Evolutionary conservation across 106 monocot genomes (phyloP).

Genomic region (Dendrobium chrysotoxum): DNA sequence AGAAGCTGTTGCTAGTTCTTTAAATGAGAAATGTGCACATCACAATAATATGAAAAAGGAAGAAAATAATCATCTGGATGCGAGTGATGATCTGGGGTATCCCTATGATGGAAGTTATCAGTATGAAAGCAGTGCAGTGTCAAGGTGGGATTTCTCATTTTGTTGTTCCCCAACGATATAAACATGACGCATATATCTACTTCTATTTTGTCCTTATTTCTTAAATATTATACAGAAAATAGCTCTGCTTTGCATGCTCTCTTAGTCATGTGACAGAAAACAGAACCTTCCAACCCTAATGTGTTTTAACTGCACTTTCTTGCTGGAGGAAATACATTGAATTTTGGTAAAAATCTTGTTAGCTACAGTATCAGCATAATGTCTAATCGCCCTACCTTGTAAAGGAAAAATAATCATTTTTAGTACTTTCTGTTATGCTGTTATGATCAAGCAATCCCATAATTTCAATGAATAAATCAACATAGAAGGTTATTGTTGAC

Average conservation of each 20-base stretch:
- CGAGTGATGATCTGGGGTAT: conserved; percentile 24
- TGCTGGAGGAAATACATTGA: background rate
- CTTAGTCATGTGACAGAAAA: background rate
- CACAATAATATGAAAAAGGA: conserved; percentile 27
- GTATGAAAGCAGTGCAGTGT: conserved; percentile 18
- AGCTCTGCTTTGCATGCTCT: background rate
- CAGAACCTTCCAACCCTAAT: background rate
- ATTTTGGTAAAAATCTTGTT: background rate
- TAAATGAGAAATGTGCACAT: conserved; percentile 34
- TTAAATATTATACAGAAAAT: background rate
- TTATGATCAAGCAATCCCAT: background rate
- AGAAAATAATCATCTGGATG: conserved; percentile 25
- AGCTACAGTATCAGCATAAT: background rate
- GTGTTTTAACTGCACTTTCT: background rate
- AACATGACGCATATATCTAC: background rate
- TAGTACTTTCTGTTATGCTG: background rate
- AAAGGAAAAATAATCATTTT: background rate
- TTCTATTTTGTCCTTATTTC: background rate
- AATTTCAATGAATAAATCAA: too few relatives aligned
- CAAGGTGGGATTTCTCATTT: conserved; percentile 41
- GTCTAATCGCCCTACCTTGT: background rate
- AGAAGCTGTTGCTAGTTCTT: conserved; percentile 43
- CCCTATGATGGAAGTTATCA: conserved; percentile 29
- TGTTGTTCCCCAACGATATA: background rate
- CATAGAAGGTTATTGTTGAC: too few relatives aligned